Conservation (phyloP, 2,329 filamentous ascomycete genomes). For the Aureobasidium lini region DNA sequence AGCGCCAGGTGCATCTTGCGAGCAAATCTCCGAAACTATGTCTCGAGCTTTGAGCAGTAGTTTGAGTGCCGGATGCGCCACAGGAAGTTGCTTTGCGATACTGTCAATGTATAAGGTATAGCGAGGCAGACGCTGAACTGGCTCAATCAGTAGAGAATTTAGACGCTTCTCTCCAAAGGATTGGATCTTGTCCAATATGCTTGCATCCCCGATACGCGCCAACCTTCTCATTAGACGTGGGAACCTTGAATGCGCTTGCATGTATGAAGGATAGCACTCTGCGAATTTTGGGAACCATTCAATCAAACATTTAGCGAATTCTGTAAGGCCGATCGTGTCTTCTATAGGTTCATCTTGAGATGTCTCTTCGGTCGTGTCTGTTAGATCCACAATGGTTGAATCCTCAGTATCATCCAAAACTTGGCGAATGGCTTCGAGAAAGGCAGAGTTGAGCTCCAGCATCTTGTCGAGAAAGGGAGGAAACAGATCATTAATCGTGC, state of each 20-base stretch:
- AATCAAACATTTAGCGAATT: constrained; percentile 71
- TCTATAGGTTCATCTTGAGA: constrained; percentile 28
- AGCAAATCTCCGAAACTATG: constrained; percentile 93
- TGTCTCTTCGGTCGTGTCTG: constrained; percentile 41
- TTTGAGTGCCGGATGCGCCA: constrained; percentile 76
- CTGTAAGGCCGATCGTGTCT: constrained; percentile 64
- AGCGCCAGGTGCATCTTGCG: constrained; percentile 65
- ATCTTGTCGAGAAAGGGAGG: constrained; percentile 75
- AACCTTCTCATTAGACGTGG: constrained; percentile 73
- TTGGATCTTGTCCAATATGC: constrained; percentile 71
- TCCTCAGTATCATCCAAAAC: constrained; percentile 79
- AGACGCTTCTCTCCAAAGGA: constrained; percentile 84
- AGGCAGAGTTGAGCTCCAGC: constrained; percentile 70
- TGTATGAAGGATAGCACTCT: constrained; percentile 86
- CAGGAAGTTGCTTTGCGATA: constrained; percentile 77
- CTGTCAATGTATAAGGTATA: constrained; percentile 97
- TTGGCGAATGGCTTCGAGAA: constrained; percentile 66
- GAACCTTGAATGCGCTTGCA: constrained; percentile 81
- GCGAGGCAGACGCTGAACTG: constrained; percentile 84
- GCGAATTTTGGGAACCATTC: constrained; percentile 93
- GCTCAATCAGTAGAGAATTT: constrained; percentile 89
- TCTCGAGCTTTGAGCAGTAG: constrained; percentile 82
- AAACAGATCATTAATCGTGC: constrained; percentile 55
- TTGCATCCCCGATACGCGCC: constrained; percentile 68
- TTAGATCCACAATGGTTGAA: constrained; percentile 68